Evolutionary conservation across 495 filamentous ascomycete genomes (phyloP).

Genomic region (Neurospora sublineolata): DNA sequence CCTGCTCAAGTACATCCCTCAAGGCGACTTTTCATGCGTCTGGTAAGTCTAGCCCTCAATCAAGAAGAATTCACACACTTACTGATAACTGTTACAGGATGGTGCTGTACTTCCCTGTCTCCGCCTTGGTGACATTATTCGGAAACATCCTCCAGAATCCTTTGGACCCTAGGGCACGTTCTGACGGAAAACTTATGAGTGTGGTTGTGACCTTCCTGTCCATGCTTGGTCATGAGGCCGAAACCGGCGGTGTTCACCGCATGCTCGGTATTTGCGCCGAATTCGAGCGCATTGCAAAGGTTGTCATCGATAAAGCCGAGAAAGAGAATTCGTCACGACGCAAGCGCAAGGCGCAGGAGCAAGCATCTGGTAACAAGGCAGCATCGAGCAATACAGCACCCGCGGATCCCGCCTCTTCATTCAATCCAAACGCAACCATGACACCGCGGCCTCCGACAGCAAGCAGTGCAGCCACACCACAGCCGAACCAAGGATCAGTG

Average conservation of each 20-base stretch:
- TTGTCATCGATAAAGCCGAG: conserved; percentile 84
- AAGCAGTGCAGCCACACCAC: conserved; percentile 24
- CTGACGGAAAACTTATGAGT: conserved; percentile 84
- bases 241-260: conserved; percentile 75
- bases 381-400: conserved; percentile 10
- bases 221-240: conserved; percentile 58
- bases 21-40: conserved; percentile 87
- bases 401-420: conserved; percentile 17
- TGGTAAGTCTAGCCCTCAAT: conserved; percentile 51
- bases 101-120: conserved; percentile 94
- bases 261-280: conserved; percentile 91
- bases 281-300: conserved; percentile 87
- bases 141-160: conserved; percentile 97
- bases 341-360: conserved; percentile 64
- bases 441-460: conserved; percentile 22
- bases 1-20: conserved; percentile 88
- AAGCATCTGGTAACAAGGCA: conserved; percentile 14
- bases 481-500: conserved; percentile 15
- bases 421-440: conserved; percentile 21
- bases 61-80: background rate
- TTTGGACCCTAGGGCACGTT: conserved; percentile 72
- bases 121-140: conserved; percentile 88
- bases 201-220: conserved; percentile 81
- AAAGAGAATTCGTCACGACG: conserved; percentile 63
- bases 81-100: conserved; percentile 48